Conservation (phyloP, 2,329 filamentous ascomycete genomes). For the Arthrobotrys iridis region DNA sequence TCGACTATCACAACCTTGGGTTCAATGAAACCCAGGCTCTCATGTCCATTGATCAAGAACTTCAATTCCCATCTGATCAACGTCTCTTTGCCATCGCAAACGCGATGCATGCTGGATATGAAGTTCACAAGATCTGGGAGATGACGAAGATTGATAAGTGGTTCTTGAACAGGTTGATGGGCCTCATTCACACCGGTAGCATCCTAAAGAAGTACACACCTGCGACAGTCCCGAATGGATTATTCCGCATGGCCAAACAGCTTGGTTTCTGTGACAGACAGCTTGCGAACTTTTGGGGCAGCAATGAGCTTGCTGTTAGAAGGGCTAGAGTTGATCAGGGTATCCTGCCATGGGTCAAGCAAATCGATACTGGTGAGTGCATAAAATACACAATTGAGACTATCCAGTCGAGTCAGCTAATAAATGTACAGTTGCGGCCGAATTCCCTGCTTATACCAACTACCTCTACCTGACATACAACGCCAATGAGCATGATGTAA, state of each 20-base stretch:
- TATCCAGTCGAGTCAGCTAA: constrained; percentile 2
- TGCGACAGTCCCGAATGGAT: constrained; percentile 70
- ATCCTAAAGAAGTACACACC: constrained; percentile 76
- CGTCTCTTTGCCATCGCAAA: constrained; percentile 97
- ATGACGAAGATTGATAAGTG: constrained; percentile 99
- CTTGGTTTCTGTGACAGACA: constrained; percentile 95
- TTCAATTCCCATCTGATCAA: constrained; percentile 97
- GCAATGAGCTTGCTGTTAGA: constrained; percentile 90
- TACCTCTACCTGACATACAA: constrained; percentile 98
- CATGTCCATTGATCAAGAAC: constrained; percentile 94
- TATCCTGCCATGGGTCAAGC: constrained; percentile 90
- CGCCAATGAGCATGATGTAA: constrained; percentile 82
- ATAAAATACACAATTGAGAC: not conserved
- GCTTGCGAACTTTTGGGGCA: constrained; percentile 91
- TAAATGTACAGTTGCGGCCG: constrained; percentile 75
- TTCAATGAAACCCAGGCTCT: constrained; percentile 91
- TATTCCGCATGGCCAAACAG: constrained; percentile 86
- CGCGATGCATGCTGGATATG: constrained; percentile 93
- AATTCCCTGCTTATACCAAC: constrained; percentile 94
- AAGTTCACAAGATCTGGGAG: constrained; percentile 96
- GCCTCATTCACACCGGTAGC: constrained; percentile 87
- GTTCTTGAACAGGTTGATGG: constrained; percentile 93
- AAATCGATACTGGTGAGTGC: constrained; percentile 79
- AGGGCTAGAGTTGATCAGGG: constrained; percentile 80
- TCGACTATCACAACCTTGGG: constrained; percentile 93